Base-by-base conservation (phyloP, 805 yeast genomes). In the Cyberlindnera maclurae region DNA sequence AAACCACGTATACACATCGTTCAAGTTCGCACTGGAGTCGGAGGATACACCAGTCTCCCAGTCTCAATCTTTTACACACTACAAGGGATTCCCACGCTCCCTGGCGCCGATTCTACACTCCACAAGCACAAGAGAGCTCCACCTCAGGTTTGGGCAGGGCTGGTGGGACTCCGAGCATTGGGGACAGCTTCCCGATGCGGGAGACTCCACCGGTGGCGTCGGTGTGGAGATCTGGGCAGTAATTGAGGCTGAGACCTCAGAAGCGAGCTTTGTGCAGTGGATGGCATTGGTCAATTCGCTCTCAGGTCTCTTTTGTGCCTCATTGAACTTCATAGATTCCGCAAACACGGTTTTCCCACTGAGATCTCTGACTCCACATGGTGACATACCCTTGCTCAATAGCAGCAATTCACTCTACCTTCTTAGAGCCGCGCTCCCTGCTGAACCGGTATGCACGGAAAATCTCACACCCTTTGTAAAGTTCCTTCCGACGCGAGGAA, bases 381-480 rank as follows among this genome's bases (percentile, higher is more conserved):
- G 50, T 18, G 38, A 44, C 3, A 41, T 59, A 7, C 59, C 67
- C 2, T 17, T 62, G 4, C 51, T 62, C 31, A 43, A 57, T 36
- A 35, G 46, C 24, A 35, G 41, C 2, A 71, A 73, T 40, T 55
- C 67, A 4, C 54, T 79, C 18, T 83, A 67, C 51, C 60, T 81
- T 15, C 56, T 89, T 45, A 70, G 95, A 44, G 95, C 96, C 6
- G 84, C 96, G 0, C 71, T 93, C 36, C 96, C 98, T 1, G 76
- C 90, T 44, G 98, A 93, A 56, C 96, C 97, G 0, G 79, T 93
- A 13, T 93, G 98, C 61, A 93, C 98, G 0, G 98, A 93, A 59
- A 93, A 93, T 62, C 69, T 93, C 55, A 90, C 98, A 0, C 97
- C 98, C 0, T 87, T 90, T 50, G 60, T 93, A 45, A 89, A 88